These are phyloP conservation scores for Plasmopara viticola DNA, from an alignment of 352 stramenopile genomes.

Conservation along the genomic window DNA sequence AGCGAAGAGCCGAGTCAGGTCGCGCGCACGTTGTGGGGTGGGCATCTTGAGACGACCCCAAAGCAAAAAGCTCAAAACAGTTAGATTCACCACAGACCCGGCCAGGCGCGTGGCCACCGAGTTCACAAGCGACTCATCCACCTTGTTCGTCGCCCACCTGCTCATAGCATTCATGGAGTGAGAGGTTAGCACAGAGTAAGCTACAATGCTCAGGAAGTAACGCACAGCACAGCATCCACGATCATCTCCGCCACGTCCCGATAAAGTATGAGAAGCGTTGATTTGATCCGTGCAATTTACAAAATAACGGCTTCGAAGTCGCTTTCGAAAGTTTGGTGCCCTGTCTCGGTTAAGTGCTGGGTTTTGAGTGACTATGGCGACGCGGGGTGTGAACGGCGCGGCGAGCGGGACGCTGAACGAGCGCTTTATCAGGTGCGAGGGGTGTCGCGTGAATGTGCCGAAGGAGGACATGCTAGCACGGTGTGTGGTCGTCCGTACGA, in stretches of 20 bases:
- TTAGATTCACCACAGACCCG: conserved; percentile 66
- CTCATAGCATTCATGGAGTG: conserved; percentile 1
- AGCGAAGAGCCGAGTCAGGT: conserved; percentile 58
- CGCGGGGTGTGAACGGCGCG: conserved; percentile 47
- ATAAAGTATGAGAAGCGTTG: too few relatives aligned
- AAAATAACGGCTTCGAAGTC: neutral
- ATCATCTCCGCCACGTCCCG: conserved; percentile 23
- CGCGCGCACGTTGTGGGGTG: conserved; percentile 62
- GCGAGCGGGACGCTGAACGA: conserved; percentile 52
- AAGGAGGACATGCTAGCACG: conserved; percentile 72
- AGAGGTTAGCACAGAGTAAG: neutral
- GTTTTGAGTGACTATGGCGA: conserved; percentile 29
- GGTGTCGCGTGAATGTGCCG: conserved; percentile 70
- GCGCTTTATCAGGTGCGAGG: conserved; percentile 74
- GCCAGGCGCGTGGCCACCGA: conserved; percentile 47
- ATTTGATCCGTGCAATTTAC: too few relatives aligned
- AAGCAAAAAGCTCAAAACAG: conserved; percentile 65
- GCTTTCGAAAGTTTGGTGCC: conserved; percentile 10
- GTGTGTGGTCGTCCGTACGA: conserved; percentile 46
- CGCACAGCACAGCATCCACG: conserved; percentile 39
- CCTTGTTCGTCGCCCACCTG: conserved; percentile 46
- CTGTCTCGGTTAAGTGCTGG: conserved; percentile 14
- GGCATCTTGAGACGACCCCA: conserved; percentile 70
- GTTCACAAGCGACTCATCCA: conserved; percentile 55
- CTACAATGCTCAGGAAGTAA: neutral